Percentiles rank a stretch among this genome's conserved stretches.
Conservation (phyloP, 2,329 filamentous ascomycete genomes). For the Trichoderma sp. region DNA sequence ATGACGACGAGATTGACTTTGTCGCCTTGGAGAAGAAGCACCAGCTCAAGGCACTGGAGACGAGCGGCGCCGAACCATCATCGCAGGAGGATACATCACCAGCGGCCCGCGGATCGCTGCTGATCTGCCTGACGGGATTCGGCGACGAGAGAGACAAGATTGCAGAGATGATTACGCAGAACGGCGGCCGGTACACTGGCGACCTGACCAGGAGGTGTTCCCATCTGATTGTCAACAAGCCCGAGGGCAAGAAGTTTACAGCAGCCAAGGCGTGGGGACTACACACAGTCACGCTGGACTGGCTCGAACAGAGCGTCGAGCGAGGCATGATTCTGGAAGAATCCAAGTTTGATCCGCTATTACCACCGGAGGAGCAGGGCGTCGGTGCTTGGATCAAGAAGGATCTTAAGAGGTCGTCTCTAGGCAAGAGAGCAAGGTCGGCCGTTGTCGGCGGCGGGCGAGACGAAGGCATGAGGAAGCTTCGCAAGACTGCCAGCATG, state of each 20-base stretch:
- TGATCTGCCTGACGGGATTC: slow-evolving; percentile 61
- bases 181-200: slow-evolving; percentile 83
- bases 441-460: slow-evolving; percentile 40
- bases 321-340: slow-evolving; percentile 93
- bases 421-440: slow-evolving; percentile 64
- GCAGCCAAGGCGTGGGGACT: slow-evolving; percentile 84
- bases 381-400: slow-evolving; percentile 70
- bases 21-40: slow-evolving; percentile 67
- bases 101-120: slow-evolving; percentile 46
- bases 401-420: slow-evolving; percentile 48
- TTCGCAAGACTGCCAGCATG: slow-evolving; percentile 84
- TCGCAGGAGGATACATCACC: slow-evolving; percentile 31
- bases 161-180: slow-evolving; percentile 63
- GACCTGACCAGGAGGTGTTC: slow-evolving; percentile 86
- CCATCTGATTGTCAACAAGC: slow-evolving; percentile 78
- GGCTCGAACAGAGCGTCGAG: slow-evolving; percentile 80
- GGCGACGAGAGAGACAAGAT: slow-evolving; percentile 69
- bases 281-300: slow-evolving; percentile 76
- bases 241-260: slow-evolving; percentile 86
- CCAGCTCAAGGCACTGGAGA: slow-evolving; percentile 65
- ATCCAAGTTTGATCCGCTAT: slow-evolving; percentile 73
- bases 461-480: slow-evolving; percentile 71
- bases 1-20: slow-evolving; percentile 77
- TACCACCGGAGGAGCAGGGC: slow-evolving; percentile 72
- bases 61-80: slow-evolving; percentile 48